Percentiles rank a stretch among this genome's conserved stretches.
Conservation (phyloP, 2,329 filamentous ascomycete species). For the Rhynchosporium agropyri region DNA sequence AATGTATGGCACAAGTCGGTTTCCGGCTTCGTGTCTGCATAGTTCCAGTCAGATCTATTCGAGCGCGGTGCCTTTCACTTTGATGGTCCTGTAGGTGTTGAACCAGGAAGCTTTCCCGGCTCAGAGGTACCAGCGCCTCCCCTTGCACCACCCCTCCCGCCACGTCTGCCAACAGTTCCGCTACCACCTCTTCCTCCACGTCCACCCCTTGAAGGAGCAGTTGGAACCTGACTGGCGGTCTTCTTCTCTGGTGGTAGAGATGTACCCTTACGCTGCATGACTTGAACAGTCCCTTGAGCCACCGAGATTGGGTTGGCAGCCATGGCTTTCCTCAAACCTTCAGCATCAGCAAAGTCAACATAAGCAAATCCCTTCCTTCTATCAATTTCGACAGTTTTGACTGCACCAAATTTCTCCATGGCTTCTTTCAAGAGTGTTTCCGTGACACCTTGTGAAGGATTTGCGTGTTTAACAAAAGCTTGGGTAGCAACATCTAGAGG, state of each 20-base stretch:
- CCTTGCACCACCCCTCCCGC: slow-evolving; percentile 20
- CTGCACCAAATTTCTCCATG: slow-evolving; percentile 71
- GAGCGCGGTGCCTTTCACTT: slow-evolving; percentile 29
- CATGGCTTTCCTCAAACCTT: slow-evolving; percentile 75
- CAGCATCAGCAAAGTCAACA: slow-evolving; percentile 79
- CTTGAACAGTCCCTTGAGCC: slow-evolving; percentile 82
- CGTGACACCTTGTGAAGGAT: slow-evolving; percentile 88
- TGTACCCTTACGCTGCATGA: slow-evolving; percentile 79
- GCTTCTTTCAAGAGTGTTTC: slow-evolving; percentile 76
- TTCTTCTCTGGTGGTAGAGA: slow-evolving; percentile 84
- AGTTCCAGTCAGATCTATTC: neutral
- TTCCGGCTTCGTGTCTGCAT: neutral
- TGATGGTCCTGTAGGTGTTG: slow-evolving; percentile 37
- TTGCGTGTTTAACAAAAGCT: slow-evolving; percentile 80
- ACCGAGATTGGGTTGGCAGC: slow-evolving; percentile 79
- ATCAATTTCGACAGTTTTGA: slow-evolving; percentile 86
- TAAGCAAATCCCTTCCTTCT: slow-evolving; percentile 95
- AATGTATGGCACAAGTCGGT: neutral
- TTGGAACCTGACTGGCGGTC: slow-evolving; percentile 47
- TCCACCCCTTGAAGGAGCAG: slow-evolving; percentile 22
- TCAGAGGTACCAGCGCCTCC: slow-evolving; percentile 18
- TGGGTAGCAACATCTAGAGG: slow-evolving; percentile 58
- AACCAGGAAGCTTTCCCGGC: slow-evolving; percentile 24
- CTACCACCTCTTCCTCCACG: slow-evolving; percentile 30
- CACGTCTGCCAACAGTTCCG: slow-evolving; percentile 25